Conservation (phyloP, 1,139 yeast species). For the Saccharomycopsis hybrid region DNA sequence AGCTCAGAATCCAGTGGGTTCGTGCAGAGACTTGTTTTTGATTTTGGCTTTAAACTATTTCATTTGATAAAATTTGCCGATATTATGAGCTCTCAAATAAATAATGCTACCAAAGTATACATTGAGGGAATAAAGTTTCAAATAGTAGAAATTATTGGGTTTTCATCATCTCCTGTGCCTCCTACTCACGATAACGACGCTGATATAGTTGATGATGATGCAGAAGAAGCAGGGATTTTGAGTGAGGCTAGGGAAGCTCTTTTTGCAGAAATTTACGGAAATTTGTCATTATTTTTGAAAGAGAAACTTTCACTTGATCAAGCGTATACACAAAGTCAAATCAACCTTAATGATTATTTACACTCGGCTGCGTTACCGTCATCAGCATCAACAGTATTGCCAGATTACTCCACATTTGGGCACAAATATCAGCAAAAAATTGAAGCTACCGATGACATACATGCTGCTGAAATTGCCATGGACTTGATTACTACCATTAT, state of each 20-base stretch:
- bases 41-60: slow-evolving; percentile 27
- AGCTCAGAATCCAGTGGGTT: slow-evolving; percentile 60
- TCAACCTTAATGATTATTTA: slow-evolving; percentile 25
- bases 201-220: neutral
- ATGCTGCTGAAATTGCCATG: slow-evolving; percentile 60
- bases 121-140: slow-evolving; percentile 59
- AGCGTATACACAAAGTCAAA: slow-evolving; percentile 29
- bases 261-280: slow-evolving; percentile 24
- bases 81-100: slow-evolving; percentile 24
- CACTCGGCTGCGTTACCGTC: slow-evolving; percentile 30
- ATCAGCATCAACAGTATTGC: too few relatives aligned
- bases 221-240: slow-evolving; percentile 1
- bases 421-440: slow-evolving; percentile 36
- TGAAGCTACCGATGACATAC: slow-evolving; percentile 48
- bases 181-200: too few relatives aligned
- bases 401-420: slow-evolving; percentile 33
- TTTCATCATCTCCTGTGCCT: neutral
- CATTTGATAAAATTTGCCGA: slow-evolving; percentile 25
- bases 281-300: slow-evolving; percentile 23
- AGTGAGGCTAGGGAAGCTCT: slow-evolving; percentile 28
- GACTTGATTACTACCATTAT: slow-evolving; percentile 72
- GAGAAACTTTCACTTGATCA: neutral
- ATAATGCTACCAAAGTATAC: slow-evolving; percentile 44
- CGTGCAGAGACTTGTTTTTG: slow-evolving; percentile 32
- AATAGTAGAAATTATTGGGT: slow-evolving; percentile 39